These are phyloP conservation scores for Candida tetrigidarum DNA, from an alignment of 1,139 yeast genomes.

Conservation along the genomic window DNA sequence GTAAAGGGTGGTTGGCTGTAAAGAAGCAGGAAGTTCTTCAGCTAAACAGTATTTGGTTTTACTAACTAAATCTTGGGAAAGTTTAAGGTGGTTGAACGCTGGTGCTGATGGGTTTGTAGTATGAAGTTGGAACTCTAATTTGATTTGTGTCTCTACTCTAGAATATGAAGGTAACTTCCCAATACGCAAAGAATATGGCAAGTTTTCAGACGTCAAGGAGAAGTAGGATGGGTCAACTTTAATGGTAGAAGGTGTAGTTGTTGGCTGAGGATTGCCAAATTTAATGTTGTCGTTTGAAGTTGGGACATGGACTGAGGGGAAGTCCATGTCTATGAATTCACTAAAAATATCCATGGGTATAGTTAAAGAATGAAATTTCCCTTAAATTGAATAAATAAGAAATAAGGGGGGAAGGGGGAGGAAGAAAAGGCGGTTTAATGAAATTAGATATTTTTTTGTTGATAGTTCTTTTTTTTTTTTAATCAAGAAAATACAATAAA, in stretches of 20 bases:
- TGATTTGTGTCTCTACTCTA: slow-evolving; percentile 95
- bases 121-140: slow-evolving; percentile 63
- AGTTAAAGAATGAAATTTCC: background rate
- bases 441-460: too few species aligned
- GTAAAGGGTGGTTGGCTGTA: slow-evolving; percentile 57
- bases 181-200: slow-evolving; percentile 64
- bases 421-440: background rate
- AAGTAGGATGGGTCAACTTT: slow-evolving; percentile 37
- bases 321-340: slow-evolving; percentile 4
- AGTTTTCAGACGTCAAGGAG: slow-evolving; percentile 40
- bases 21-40: slow-evolving; percentile 43
- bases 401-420: background rate
- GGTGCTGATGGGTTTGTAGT: slow-evolving; percentile 6
- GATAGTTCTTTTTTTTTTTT: too few species aligned
- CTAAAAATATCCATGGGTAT: slow-evolving; percentile 4
- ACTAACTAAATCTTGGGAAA: slow-evolving; percentile 87
- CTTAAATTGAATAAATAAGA: background rate
- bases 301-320: slow-evolving; percentile 4
- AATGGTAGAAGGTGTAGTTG: slow-evolving; percentile 39
- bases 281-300: slow-evolving; percentile 24
- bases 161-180: slow-evolving; percentile 75
- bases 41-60: slow-evolving; percentile 78
- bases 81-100: slow-evolving; percentile 35
- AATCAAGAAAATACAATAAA: too few species aligned
- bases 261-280: slow-evolving; percentile 54